These are phyloP conservation scores for Akanthomyces uredinophilus DNA, from an alignment of 2,329 filamentous ascomycete species.

Conservation along the genomic window DNA sequence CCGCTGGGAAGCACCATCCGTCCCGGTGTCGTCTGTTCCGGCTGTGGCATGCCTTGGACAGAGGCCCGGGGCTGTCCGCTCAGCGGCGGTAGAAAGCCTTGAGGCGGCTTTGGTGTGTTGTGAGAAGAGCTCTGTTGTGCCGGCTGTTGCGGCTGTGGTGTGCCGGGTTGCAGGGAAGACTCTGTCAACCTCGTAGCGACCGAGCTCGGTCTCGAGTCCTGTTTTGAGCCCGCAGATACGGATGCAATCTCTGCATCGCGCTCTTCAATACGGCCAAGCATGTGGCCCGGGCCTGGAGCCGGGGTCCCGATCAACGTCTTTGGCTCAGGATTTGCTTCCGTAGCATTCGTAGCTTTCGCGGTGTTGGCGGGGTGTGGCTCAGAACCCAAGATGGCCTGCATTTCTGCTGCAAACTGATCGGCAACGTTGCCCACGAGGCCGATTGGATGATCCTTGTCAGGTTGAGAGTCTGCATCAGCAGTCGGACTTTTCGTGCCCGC, in stretches of 20 bases:
- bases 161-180: slow-evolving; percentile 4
- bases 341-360: neutral
- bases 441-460: neutral
- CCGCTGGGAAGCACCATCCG: neutral
- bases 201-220: slow-evolving; percentile 17
- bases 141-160: neutral
- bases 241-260: slow-evolving; percentile 17
- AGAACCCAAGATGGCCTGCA: neutral
- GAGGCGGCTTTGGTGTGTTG: neutral
- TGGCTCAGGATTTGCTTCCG: neutral
- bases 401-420: slow-evolving; percentile 1
- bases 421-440: neutral
- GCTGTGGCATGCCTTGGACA: neutral
- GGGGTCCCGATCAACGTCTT: neutral
- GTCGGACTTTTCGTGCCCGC: neutral
- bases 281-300: slow-evolving; percentile 3
- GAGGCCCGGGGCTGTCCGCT: neutral
- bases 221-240: no score
- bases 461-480: neutral
- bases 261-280: slow-evolving; percentile 24
- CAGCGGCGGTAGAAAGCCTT: neutral
- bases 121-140: neutral
- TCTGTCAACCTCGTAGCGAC: slow-evolving; percentile 18
- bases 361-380: neutral
- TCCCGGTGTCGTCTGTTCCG: slow-evolving; percentile 16